Evolutionary conservation across 306 rosid genomes (phyloP).

Genomic region (Ochetophila trinervis): DNA sequence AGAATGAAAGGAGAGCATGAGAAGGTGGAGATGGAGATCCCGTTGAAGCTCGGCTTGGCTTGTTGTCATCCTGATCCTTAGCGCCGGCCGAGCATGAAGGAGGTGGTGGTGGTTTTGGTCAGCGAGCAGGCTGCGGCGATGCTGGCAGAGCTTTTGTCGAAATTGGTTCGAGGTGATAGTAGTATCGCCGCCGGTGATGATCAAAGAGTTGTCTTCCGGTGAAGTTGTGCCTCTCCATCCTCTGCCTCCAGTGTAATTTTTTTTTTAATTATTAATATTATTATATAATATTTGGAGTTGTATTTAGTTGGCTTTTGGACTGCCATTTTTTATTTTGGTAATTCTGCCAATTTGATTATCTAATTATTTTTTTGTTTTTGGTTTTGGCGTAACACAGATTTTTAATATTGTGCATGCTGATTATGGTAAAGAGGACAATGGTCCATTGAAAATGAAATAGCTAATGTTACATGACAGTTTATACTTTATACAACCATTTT

Average conservation of each 20-base stretch:
- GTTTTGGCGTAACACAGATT: too few relatives aligned
- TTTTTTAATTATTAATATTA: not conserved
- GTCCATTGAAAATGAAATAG: too few relatives aligned
- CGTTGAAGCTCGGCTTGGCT: slow-evolving; percentile 80
- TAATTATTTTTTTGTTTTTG: too few relatives aligned
- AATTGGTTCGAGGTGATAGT: slow-evolving; percentile 30
- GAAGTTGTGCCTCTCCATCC: slow-evolving; percentile 21
- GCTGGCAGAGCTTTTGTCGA: slow-evolving; percentile 47
- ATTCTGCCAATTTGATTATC: too few relatives aligned
- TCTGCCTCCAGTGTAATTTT: slow-evolving; percentile 6
- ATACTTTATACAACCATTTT: too few relatives aligned
- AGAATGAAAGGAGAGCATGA: slow-evolving; percentile 49
- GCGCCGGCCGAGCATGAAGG: slow-evolving; percentile 76
- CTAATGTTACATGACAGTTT: too few relatives aligned
- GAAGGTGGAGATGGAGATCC: slow-evolving; percentile 58
- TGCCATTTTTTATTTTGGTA: too few relatives aligned
- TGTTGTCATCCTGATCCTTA: slow-evolving; percentile 85
- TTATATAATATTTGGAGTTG: not conserved
- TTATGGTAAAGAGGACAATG: too few relatives aligned
- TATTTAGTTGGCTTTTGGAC: not conserved
- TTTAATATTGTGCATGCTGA: too few relatives aligned
- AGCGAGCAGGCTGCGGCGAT: slow-evolving; percentile 40
- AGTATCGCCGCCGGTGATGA: not conserved
- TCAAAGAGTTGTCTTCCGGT: not conserved
- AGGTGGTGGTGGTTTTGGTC: slow-evolving; percentile 58